Conservation (phyloP, 1,139 yeast genomes). For the Arxiozyma bovina region DNA sequence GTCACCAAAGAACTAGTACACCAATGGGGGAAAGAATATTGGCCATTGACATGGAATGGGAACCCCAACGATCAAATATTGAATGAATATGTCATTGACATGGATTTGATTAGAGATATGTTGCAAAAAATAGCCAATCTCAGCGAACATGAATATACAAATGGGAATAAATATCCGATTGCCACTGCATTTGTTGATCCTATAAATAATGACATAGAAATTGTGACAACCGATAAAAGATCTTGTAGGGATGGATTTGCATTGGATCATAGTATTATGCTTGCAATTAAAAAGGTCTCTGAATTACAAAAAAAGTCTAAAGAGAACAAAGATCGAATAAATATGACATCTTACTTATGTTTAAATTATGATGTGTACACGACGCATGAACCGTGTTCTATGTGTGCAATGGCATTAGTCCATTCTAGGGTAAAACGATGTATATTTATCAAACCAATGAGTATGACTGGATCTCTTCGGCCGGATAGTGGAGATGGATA, state of each 20-base stretch:
- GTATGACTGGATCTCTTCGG: conserved; percentile 46
- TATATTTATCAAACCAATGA: conserved; percentile 46
- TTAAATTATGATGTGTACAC: conserved; percentile 70
- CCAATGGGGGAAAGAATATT: conserved; percentile 56
- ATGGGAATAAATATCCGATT: conserved; percentile 14
- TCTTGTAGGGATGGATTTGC: conserved; percentile 34
- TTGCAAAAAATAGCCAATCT: conserved; percentile 32
- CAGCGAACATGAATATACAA: conserved; percentile 18
- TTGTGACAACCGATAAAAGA: conserved; percentile 36
- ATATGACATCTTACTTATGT: conserved; percentile 49
- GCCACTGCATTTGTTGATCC: conserved; percentile 28
- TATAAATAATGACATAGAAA: conserved; percentile 33
- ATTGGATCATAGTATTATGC: conserved; percentile 65
- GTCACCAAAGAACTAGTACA: conserved; percentile 52
- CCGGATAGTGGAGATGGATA: conserved; percentile 57
- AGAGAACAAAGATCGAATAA: conserved; percentile 16
- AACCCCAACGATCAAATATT: conserved; percentile 74
- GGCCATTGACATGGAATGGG: conserved; percentile 76
- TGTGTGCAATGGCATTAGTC: conserved; percentile 94
- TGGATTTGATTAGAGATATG: conserved; percentile 36
- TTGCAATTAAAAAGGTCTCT: conserved; percentile 57
- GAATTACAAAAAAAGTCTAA: conserved; percentile 18
- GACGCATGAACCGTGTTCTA: conserved; percentile 92
- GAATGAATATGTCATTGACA: conserved; percentile 43
- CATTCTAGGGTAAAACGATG: conserved; percentile 77